phyloP scores from a whole-genome alignment of 2,329 filamentous ascomycete genomes.

The Penicillium frequentans region DNA sequence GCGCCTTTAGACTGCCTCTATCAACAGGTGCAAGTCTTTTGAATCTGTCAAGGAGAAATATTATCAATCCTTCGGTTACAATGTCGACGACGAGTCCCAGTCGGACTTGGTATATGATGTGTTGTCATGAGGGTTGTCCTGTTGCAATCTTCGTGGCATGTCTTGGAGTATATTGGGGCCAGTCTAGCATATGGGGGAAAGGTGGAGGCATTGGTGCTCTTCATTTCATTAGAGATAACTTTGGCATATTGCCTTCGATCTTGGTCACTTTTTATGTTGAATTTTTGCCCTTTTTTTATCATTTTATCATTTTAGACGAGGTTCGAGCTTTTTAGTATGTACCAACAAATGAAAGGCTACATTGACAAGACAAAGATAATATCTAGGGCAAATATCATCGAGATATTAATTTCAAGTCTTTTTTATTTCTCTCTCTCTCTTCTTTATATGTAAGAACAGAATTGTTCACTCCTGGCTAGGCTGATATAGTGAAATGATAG shows the following conservation, averaged over 20 bases:
- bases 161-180: neutral
- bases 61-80: slow-evolving; percentile 13
- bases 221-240: neutral
- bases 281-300: neutral
- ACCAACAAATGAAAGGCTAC: neutral
- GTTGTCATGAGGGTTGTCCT: slow-evolving; percentile 8
- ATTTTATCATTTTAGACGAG: neutral
- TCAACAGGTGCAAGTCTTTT: slow-evolving; percentile 25
- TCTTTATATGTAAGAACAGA: too few species aligned
- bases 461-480: too few species aligned
- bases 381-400: too few species aligned
- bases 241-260: neutral
- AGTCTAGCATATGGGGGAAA: neutral
- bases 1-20: neutral
- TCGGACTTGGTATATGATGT: slow-evolving; percentile 19
- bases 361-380: too few species aligned
- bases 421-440: too few species aligned
- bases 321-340: neutral
- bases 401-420: too few species aligned
- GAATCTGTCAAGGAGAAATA: slow-evolving; percentile 23
- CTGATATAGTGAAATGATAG: too few species aligned
- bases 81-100: slow-evolving; percentile 2
- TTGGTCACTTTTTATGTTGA: neutral
- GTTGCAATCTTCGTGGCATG: neutral
- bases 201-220: neutral